Evolutionary conservation across 345 rosid genomes (phyloP).

Genomic region (Limnanthes douglasii): DNA sequence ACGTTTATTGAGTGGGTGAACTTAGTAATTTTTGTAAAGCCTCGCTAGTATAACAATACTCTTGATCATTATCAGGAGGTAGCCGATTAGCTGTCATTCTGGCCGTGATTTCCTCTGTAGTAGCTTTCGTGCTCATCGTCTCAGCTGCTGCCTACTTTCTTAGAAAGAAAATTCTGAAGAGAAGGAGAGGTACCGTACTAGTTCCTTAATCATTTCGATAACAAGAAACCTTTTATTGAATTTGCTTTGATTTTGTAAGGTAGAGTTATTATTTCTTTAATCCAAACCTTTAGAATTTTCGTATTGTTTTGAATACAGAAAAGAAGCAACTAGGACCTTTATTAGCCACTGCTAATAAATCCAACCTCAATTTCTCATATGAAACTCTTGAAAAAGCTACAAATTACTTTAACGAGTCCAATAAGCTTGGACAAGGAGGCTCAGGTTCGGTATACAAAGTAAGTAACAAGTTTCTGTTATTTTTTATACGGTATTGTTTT

Average conservation of each 20-base stretch:
- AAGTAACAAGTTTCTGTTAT: slow-evolving; percentile 3
- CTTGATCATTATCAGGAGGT: slow-evolving; percentile 29
- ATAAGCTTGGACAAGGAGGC: slow-evolving; percentile 86
- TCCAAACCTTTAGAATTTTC: background rate
- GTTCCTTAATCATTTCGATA: slow-evolving; percentile 1
- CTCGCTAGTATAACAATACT: too few species aligned
- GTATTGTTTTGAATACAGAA: slow-evolving; percentile 24
- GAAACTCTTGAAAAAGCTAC: slow-evolving; percentile 76
- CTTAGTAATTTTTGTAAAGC: too few species aligned
- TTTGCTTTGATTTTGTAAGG: background rate
- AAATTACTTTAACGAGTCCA: slow-evolving; percentile 48
- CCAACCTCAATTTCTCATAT: slow-evolving; percentile 60
- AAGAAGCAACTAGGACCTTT: slow-evolving; percentile 52
- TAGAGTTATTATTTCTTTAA: background rate
- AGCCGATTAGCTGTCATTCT: slow-evolving; percentile 29
- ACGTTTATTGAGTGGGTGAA: background rate
- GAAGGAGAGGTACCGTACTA: slow-evolving; percentile 29
- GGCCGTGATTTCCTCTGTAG: slow-evolving; percentile 28
- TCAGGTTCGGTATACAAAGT: slow-evolving; percentile 85
- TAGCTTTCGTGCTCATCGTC: slow-evolving; percentile 36
- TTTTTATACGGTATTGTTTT: background rate
- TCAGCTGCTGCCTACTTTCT: slow-evolving; percentile 20
- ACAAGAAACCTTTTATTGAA: background rate
- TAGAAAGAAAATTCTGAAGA: slow-evolving; percentile 24
- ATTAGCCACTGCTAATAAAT: slow-evolving; percentile 32